phyloP scores from a whole-genome alignment of 306 rosid species.

The Sicyos edulis region DNA sequence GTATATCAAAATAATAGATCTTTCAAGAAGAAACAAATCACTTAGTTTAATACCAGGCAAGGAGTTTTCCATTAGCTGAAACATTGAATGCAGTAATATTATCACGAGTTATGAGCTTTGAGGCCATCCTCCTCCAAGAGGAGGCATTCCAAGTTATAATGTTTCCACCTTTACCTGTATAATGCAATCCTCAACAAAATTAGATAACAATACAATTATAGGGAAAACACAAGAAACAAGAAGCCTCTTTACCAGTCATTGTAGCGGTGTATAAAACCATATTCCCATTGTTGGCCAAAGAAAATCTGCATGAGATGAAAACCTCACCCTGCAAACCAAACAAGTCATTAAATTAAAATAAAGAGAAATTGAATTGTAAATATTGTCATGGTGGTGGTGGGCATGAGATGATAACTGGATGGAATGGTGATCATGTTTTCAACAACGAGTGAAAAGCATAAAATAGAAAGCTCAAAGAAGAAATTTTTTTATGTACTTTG shows the following conservation, averaged over 20 bases:
- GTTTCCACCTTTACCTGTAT: conserved; percentile 62
- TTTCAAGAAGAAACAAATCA: conserved; percentile 5
- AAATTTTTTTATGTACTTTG: conserved; percentile 3
- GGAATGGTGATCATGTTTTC: not conserved
- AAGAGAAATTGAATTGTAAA: not conserved
- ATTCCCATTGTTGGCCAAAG: conserved; percentile 38
- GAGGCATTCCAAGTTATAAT: conserved; percentile 72
- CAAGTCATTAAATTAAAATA: not conserved
- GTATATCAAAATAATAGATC: not conserved
- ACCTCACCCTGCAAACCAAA: conserved; percentile 50
- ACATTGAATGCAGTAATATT: conserved; percentile 57
- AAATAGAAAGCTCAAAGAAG: not conserved
- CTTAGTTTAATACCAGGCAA: conserved; percentile 62
- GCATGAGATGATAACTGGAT: conserved; percentile 8
- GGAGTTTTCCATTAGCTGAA: conserved; percentile 77
- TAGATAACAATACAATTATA: conserved; percentile 20
- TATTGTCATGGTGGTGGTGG: not conserved
- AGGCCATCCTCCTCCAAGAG: conserved; percentile 63
- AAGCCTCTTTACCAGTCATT: conserved; percentile 42
- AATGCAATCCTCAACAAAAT: conserved; percentile 21
- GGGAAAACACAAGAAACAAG: not conserved
- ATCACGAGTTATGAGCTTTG: conserved; percentile 58
- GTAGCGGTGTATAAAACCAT: conserved; percentile 55
- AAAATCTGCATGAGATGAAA: conserved; percentile 74
- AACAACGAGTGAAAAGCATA: not conserved